phyloP scores from a whole-genome alignment of 2,329 filamentous ascomycete genomes.

The Alternaria postmessia region DNA sequence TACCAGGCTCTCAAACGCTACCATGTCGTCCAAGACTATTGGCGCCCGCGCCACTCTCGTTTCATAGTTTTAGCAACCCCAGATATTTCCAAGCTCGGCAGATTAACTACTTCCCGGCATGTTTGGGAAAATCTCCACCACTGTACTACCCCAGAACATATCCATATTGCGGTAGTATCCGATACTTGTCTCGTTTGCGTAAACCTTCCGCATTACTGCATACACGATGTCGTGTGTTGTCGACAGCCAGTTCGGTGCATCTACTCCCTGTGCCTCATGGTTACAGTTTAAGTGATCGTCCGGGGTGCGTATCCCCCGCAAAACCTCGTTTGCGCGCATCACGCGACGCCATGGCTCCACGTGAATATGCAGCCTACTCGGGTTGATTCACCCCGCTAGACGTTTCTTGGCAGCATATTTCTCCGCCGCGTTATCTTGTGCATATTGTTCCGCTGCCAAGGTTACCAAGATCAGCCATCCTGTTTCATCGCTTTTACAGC shows the following conservation, averaged over 20 bases:
- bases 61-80: background rate
- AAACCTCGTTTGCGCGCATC: background rate
- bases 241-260: background rate
- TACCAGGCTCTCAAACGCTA: background rate
- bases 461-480: constrained; percentile 1
- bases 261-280: background rate
- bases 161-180: background rate
- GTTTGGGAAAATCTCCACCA: background rate
- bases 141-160: background rate
- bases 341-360: background rate
- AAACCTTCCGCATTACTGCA: background rate
- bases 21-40: background rate
- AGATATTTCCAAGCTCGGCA: background rate
- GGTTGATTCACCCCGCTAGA: background rate
- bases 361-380: background rate
- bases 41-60: background rate
- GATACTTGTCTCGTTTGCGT: background rate
- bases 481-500: background rate
- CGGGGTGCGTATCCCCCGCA: constrained; percentile 1
- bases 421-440: constrained; percentile 5
- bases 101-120: background rate
- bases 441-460: constrained; percentile 8
- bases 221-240: background rate
- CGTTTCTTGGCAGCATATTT: constrained; percentile 4
- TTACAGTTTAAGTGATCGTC: constrained; percentile 1